These are phyloP conservation scores for Penicillium fimorum DNA, from an alignment of 495 filamentous ascomycete species.

Conservation along the genomic window DNA sequence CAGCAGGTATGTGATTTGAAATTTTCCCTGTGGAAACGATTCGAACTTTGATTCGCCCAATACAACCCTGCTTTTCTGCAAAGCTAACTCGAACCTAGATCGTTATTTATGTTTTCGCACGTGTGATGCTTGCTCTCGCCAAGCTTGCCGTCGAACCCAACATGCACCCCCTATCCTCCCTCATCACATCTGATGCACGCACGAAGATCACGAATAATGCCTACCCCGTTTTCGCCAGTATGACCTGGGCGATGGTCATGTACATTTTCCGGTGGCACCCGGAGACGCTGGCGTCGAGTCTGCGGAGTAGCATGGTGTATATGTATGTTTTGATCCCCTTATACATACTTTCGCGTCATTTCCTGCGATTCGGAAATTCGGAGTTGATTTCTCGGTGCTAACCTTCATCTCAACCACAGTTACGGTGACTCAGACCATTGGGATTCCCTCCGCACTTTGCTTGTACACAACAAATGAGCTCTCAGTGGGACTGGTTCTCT, in stretches of 20 bases:
- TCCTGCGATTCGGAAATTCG: not conserved
- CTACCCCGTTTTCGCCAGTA: slow-evolving; percentile 86
- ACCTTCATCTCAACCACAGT: slow-evolving; percentile 36
- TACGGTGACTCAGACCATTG: slow-evolving; percentile 76
- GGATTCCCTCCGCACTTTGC: slow-evolving; percentile 74
- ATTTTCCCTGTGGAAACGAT: not conserved
- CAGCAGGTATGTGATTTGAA: slow-evolving; percentile 61
- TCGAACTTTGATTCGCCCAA: not conserved
- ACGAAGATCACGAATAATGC: slow-evolving; percentile 62
- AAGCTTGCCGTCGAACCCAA: slow-evolving; percentile 73
- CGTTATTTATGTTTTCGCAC: slow-evolving; percentile 95
- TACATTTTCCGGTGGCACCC: slow-evolving; percentile 91
- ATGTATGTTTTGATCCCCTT: slow-evolving; percentile 65
- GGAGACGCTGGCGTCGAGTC: slow-evolving; percentile 80
- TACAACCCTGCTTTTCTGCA: not conserved
- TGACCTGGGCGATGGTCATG: slow-evolving; percentile 93
- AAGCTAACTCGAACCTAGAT: slow-evolving; percentile 47
- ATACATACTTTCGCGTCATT: not conserved
- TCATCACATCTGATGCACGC: slow-evolving; percentile 44
- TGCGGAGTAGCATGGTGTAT: slow-evolving; percentile 96
- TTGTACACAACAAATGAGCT: slow-evolving; percentile 79
- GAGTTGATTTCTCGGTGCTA: slow-evolving; percentile 13
- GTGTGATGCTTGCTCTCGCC: slow-evolving; percentile 79
- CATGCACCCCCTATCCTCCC: slow-evolving; percentile 43
- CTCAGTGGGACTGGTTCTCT: not conserved